Evolutionary conservation across 371 early-diverging fungal species (phyloP).

Genomic region (Chytridiales sp.): DNA sequence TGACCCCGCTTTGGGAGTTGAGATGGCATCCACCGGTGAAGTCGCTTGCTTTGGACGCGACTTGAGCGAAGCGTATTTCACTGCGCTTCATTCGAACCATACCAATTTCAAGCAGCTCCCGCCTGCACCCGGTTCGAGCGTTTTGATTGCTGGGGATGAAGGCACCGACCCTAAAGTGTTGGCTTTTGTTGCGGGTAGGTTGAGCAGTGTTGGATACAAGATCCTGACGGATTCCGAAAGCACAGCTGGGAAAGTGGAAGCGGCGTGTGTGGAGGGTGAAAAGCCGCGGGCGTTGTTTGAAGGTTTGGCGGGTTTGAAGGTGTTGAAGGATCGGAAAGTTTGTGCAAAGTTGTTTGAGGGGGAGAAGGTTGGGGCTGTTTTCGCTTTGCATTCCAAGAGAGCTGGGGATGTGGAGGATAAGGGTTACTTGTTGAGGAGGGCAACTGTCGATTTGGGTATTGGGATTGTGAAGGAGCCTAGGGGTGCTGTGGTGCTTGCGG

Average conservation of each 20-base stretch:
- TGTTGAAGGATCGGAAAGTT: slow-evolving; percentile 28
- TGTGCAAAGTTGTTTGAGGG: slow-evolving; percentile 53
- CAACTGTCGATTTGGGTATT: slow-evolving; percentile 85
- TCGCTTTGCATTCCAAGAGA: slow-evolving; percentile 73
- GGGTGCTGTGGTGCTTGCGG: slow-evolving; percentile 76
- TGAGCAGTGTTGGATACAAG: slow-evolving; percentile 64
- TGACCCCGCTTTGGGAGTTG: slow-evolving; percentile 93
- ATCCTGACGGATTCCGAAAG: slow-evolving; percentile 66
- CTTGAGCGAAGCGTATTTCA: slow-evolving; percentile 82
- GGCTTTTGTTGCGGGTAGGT: slow-evolving; percentile 61
- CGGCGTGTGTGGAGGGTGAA: slow-evolving; percentile 56
- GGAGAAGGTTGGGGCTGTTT: slow-evolving; percentile 68
- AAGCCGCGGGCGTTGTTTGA: slow-evolving; percentile 54
- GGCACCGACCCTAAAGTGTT: slow-evolving; percentile 70
- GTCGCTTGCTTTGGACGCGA: slow-evolving; percentile 94
- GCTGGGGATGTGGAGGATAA: slow-evolving; percentile 57
- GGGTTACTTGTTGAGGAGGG: slow-evolving; percentile 73
- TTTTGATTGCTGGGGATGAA: slow-evolving; percentile 72
- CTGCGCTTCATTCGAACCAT: slow-evolving; percentile 77
- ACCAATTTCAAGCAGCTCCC: slow-evolving; percentile 75
- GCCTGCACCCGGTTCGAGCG: slow-evolving; percentile 50
- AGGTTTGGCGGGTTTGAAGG: slow-evolving; percentile 10
- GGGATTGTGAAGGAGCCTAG: slow-evolving; percentile 84
- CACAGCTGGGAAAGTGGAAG: slow-evolving; percentile 52
- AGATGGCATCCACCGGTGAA: slow-evolving; percentile 98